phyloP scores from a whole-genome alignment of 140 eudicot genomes.

The Anethum foeniculum region DNA sequence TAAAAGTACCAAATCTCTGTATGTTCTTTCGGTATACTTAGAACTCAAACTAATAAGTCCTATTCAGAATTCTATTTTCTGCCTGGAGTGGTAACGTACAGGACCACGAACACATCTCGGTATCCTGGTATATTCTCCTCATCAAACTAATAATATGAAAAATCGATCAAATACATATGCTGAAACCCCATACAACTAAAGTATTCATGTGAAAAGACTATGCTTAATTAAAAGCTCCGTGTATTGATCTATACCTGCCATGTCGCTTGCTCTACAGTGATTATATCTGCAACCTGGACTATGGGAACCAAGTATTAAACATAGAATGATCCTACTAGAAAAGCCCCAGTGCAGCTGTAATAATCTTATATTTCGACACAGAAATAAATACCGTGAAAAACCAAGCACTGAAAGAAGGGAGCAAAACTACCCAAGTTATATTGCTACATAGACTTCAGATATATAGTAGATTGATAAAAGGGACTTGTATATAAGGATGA shows the following conservation, averaged over 20 bases:
- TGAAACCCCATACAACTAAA: neutral
- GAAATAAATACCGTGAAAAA: neutral
- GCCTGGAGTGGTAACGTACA: conserved; percentile 29
- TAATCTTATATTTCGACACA: neutral
- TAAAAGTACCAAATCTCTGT: conserved; percentile 10
- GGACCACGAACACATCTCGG: conserved; percentile 32
- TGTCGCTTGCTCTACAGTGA: neutral
- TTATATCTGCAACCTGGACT: conserved; percentile 4
- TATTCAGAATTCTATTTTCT: conserved; percentile 34
- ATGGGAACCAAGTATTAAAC: neutral
- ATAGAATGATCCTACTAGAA: neutral
- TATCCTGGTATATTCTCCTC: conserved; percentile 36
- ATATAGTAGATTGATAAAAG: neutral
- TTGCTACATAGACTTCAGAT: too few species aligned
- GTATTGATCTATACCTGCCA: neutral
- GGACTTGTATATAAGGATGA: neutral
- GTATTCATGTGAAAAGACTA: neutral
- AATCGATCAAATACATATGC: neutral
- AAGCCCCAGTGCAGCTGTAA: neutral
- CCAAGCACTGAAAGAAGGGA: neutral
- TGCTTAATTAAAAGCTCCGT: neutral
- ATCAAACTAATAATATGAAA: conserved; percentile 2
- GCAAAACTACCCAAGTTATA: neutral
- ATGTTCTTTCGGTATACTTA: conserved; percentile 25
- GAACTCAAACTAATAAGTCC: conserved; percentile 17